Percentiles rank a stretch among this genome's conserved stretches.
Conservation (phyloP, 2,329 filamentous ascomycete genomes). For the Hymenotorrendiella dingleyae region DNA sequence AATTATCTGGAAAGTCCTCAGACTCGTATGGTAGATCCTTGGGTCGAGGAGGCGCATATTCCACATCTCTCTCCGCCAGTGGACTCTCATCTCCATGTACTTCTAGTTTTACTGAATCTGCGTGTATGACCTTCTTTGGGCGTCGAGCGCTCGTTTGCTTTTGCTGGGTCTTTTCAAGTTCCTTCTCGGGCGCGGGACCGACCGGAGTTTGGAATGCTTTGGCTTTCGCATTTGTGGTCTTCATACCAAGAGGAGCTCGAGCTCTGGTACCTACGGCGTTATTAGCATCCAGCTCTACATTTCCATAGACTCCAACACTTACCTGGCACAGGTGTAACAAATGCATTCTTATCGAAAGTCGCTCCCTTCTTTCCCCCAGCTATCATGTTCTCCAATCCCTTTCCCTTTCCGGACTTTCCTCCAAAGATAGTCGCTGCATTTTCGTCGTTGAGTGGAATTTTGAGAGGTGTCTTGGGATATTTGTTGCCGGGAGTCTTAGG, state of each 20-base stretch:
- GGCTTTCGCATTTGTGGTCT: constrained; percentile 92
- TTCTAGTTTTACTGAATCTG: constrained; percentile 56
- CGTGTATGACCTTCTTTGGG: constrained; percentile 48
- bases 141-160: constrained; percentile 51
- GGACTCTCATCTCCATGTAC: constrained; percentile 48
- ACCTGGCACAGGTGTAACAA: constrained; percentile 75
- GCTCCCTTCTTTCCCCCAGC: constrained; percentile 45
- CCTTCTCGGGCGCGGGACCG: constrained; percentile 52
- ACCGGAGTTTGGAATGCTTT: constrained; percentile 60
- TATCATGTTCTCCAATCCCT: constrained; percentile 51
- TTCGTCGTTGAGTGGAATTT: constrained; percentile 74
- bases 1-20: constrained; percentile 56
- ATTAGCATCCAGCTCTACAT: too few species aligned
- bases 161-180: constrained; percentile 56
- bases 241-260: constrained; percentile 81
- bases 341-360: constrained; percentile 53
- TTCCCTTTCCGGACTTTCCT: constrained; percentile 53
- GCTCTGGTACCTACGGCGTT: constrained; percentile 41
- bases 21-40: constrained; percentile 62
- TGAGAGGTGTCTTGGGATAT: constrained; percentile 77
- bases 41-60: constrained; percentile 78
- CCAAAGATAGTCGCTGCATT: constrained; percentile 59
- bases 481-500: constrained; percentile 76
- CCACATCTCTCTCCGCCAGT: constrained; percentile 65
- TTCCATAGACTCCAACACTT: too few species aligned